These are phyloP conservation scores for Exophiala sideris DNA, from an alignment of 2,329 filamentous ascomycete genomes.

Conservation along the genomic window DNA sequence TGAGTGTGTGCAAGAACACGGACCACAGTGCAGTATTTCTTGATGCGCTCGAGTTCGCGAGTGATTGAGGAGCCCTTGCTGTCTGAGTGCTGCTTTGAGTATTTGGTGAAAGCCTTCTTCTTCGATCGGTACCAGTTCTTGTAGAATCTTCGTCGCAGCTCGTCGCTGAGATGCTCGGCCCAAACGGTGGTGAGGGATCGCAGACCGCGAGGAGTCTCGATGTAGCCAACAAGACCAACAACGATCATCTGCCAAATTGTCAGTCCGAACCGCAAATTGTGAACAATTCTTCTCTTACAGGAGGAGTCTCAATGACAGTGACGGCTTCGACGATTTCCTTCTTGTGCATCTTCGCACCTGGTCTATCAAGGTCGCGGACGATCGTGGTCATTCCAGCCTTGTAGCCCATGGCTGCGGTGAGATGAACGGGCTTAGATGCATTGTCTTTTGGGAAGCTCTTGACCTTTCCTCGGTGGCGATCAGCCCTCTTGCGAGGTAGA, in stretches of 20 bases:
- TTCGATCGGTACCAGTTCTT: constrained; percentile 99
- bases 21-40: constrained; percentile 99
- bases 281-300: constrained; percentile 65
- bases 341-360: constrained; percentile 99
- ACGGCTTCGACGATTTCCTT: constrained; percentile 92
- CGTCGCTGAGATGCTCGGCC: constrained; percentile 98
- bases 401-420: constrained; percentile 98
- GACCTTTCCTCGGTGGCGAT: constrained; percentile 94
- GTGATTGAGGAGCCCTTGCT: constrained; percentile 84
- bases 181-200: constrained; percentile 99
- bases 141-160: constrained; percentile 99
- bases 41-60: constrained; percentile 98
- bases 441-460: no score
- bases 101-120: constrained; percentile 99
- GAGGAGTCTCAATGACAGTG: constrained; percentile 86
- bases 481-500: constrained; percentile 85
- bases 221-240: constrained; percentile 99
- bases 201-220: constrained; percentile 98
- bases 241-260: constrained; percentile 78
- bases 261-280: constrained; percentile 31
- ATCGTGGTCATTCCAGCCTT: constrained; percentile 99
- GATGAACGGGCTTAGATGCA: constrained; percentile 96
- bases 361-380: constrained; percentile 98
- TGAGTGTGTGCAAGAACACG: constrained; percentile 99
- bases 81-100: constrained; percentile 99